phyloP scores from a whole-genome alignment of 129 eudicot species.

The Centrapalus pauciflorus region DNA sequence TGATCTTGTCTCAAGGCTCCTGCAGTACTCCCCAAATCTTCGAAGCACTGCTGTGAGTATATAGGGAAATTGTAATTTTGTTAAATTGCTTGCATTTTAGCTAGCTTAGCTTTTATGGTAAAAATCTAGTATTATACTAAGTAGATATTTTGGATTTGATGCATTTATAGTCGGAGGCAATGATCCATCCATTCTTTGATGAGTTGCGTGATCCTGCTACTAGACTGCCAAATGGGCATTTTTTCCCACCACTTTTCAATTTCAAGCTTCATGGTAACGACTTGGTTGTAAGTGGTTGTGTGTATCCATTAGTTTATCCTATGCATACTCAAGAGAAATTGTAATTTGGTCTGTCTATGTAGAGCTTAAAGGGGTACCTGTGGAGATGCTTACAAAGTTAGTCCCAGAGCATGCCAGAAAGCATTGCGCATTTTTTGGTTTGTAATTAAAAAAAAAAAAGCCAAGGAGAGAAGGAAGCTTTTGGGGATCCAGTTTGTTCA shows the following conservation, averaged over 20 bases:
- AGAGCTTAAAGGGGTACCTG: conserved; percentile 72
- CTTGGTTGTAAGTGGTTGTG: neutral
- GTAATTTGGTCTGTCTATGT: conserved; percentile 1
- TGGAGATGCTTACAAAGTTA: conserved; percentile 52
- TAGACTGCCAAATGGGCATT: conserved; percentile 79
- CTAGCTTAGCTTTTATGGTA: neutral
- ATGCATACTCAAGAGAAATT: conserved; percentile 4
- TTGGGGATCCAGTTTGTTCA: conserved; percentile 23
- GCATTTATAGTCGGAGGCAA: conserved; percentile 58
- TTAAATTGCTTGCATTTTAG: neutral
- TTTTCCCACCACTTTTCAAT: conserved; percentile 83
- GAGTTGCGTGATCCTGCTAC: conserved; percentile 88
- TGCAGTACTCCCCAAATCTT: conserved; percentile 87
- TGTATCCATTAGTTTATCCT: neutral
- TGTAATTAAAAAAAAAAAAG: too few species aligned
- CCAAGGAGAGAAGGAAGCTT: conserved; percentile 10
- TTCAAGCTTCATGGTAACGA: conserved; percentile 75
- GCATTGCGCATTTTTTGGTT: conserved; percentile 65
- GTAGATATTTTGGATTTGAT: neutral
- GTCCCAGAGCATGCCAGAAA: conserved; percentile 77
- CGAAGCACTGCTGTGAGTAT: conserved; percentile 84
- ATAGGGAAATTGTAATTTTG: neutral
- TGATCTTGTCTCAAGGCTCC: conserved; percentile 83
- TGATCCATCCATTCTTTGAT: conserved; percentile 78
- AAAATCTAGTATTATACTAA: neutral